Percentiles rank a stretch among this genome's conserved stretches.
These are phyloP conservation scores for Capronia coronata DNA, from an alignment of 2,329 filamentous ascomycete genomes.

Conservation along the genomic window DNA sequence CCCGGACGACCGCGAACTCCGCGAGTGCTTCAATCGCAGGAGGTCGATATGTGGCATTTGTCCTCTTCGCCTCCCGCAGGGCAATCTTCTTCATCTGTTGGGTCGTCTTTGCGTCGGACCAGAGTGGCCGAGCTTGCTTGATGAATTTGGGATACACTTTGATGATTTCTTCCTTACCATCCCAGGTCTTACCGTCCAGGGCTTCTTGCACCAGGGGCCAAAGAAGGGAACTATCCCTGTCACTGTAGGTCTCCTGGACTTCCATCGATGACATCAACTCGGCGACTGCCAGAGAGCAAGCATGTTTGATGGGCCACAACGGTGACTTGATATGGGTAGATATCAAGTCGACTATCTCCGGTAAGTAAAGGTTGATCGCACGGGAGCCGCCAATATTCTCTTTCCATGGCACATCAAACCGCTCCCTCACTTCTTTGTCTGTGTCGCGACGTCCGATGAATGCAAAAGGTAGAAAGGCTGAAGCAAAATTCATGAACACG, in stretches of 20 bases:
- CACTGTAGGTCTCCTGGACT: constrained; percentile 48
- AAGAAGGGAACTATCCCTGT: constrained; percentile 54
- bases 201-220: constrained; percentile 83
- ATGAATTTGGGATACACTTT: constrained; percentile 73
- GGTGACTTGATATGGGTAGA: constrained; percentile 65
- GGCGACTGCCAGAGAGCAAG: constrained; percentile 72
- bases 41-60: constrained; percentile 76
- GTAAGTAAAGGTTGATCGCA: constrained; percentile 73
- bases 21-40: constrained; percentile 68
- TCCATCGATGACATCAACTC: constrained; percentile 61
- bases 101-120: constrained; percentile 51
- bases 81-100: constrained; percentile 68
- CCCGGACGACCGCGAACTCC: constrained; percentile 60
- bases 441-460: constrained; percentile 84
- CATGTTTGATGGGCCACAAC: constrained; percentile 87
- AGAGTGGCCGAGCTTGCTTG: constrained; percentile 54
- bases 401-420: constrained; percentile 80
- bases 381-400: constrained; percentile 83
- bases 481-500: constrained; percentile 70
- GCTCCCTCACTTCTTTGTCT: constrained; percentile 68
- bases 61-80: constrained; percentile 81
- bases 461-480: constrained; percentile 72
- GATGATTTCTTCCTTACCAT: constrained; percentile 80
- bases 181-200: constrained; percentile 82
- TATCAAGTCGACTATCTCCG: constrained; percentile 69